Base-by-base conservation (phyloP, 2,329 filamentous ascomycete genomes). In the Microdochium trichocladiopsis region DNA sequence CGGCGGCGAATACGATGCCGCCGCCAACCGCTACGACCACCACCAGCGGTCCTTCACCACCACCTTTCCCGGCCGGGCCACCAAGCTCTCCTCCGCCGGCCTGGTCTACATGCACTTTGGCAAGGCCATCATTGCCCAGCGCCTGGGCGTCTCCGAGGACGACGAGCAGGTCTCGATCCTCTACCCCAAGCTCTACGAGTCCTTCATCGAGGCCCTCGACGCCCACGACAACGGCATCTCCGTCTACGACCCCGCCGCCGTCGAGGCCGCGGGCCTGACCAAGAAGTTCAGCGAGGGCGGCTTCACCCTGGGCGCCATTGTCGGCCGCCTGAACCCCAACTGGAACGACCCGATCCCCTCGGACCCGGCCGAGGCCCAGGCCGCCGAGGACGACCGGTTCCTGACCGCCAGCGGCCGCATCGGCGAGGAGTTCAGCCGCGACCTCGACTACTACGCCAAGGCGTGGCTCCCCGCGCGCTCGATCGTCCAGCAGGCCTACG, bases 101-200 rank as follows among this genome's bases (percentile, higher is more conserved):
- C 80, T 99, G 22, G 90, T 99, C 31, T 99, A 94, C 76, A 82
- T 96, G 79, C 93, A 97, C 76, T 97, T 95, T 69, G 94, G 94
- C 60, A 86, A 84, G 61, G 80, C 84, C 53, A 90, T 97, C 66
- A 85, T 99, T 62, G 83, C 88, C 37, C 72, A 73, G 63, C 62
- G 66, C 53, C 65, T 77, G 3, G 70, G 76, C n/a, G 71, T 85
- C 25, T 66, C 78, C 12, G 74, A 83, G 57, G 83, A 86, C 51
- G 76, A 79, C 57, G 69, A 82, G 45, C 85, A 91, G 58, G 86
- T 94, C 47, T 77, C 79, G 41, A 71, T 95, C 25, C 77, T 99
- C 51, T 95, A 88, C 76, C 78, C 83, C 63, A 96, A 96, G 76
- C 73, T 99, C 50, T 99, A 99, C 77, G 84, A 87, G 60, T 87